These are phyloP conservation scores for Cicer arietinum DNA, from an alignment of 306 rosid species.

Conservation along the genomic window DNA sequence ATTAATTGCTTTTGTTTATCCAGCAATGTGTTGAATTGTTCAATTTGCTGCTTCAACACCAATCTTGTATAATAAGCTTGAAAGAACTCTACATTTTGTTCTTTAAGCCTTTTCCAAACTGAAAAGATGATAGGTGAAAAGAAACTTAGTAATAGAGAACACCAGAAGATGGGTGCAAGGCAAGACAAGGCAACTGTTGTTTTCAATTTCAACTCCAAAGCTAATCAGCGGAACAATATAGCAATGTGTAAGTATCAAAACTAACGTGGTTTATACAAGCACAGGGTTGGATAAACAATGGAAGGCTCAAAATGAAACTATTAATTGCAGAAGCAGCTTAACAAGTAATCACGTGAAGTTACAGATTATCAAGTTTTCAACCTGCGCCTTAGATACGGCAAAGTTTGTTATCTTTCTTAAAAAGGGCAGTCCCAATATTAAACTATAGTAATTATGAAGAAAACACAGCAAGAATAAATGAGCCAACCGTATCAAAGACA, in stretches of 20 bases:
- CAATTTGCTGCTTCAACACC: constrained; percentile 84
- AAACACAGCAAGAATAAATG: background rate
- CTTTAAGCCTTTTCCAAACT: constrained; percentile 98
- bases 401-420: constrained; percentile 10
- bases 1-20: constrained; percentile 72
- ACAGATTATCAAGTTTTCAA: constrained; percentile 1
- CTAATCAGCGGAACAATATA: constrained; percentile 18
- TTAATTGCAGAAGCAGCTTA: constrained; percentile 31
- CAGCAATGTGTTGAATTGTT: constrained; percentile 82
- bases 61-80: constrained; percentile 84
- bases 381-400: constrained; percentile 6
- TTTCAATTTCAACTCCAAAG: constrained; percentile 10
- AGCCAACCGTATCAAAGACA: constrained; percentile 2
- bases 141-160: constrained; percentile 24
- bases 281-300: background rate
- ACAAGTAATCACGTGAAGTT: background rate
- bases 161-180: background rate
- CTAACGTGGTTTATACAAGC: constrained; percentile 12
- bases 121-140: constrained; percentile 43
- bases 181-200: background rate
- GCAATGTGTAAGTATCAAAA: constrained; percentile 33
- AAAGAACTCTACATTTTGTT: constrained; percentile 90
- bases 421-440: constrained; percentile 5
- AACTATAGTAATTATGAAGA: constrained; percentile 5
- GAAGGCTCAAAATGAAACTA: constrained; percentile 14